Conservation (phyloP, 345 rosid genomes). For the Linum tenue region DNA sequence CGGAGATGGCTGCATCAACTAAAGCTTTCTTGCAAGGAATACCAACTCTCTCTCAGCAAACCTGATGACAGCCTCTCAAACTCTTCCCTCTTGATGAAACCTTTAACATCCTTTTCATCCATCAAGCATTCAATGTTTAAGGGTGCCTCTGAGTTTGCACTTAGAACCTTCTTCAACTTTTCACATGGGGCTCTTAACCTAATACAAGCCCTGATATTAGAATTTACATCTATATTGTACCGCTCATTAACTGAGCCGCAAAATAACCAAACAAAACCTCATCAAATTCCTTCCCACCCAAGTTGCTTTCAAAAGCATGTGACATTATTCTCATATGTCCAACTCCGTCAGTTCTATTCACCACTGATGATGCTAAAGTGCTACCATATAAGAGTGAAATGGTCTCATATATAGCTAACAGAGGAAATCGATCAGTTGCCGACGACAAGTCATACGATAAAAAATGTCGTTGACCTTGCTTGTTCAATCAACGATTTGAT, state of each 20-base stretch:
- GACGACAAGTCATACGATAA: too few species aligned
- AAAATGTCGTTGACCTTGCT: too few species aligned
- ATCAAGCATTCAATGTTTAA: conserved; percentile 53
- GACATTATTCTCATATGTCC: conserved; percentile 50
- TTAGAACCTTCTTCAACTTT: conserved; percentile 49
- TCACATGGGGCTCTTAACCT: conserved; percentile 52
- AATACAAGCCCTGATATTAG: conserved; percentile 38
- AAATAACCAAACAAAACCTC: conserved; percentile 46
- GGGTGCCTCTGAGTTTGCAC: conserved; percentile 56
- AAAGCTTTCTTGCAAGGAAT: conserved; percentile 42
- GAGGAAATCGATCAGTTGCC: too few species aligned
- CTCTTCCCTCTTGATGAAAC: conserved; percentile 51
- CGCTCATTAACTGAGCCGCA: conserved; percentile 41
- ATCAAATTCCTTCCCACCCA: conserved; percentile 59
- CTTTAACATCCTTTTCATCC: conserved; percentile 61
- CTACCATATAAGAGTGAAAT: conserved; percentile 26
- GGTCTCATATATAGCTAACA: not conserved
- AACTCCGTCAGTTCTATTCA: conserved; percentile 39
- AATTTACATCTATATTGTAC: conserved; percentile 44
- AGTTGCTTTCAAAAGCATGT: conserved; percentile 43
- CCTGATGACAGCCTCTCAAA: conserved; percentile 44
- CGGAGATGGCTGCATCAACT: conserved; percentile 33
- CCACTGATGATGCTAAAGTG: too few species aligned
- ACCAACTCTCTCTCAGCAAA: conserved; percentile 31
- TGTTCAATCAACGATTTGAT: too few species aligned